Percentiles rank a stretch among this genome's conserved stretches.
Conservation (phyloP, 202 grass and related monocot species). For the Alloteropsis angusta region DNA sequence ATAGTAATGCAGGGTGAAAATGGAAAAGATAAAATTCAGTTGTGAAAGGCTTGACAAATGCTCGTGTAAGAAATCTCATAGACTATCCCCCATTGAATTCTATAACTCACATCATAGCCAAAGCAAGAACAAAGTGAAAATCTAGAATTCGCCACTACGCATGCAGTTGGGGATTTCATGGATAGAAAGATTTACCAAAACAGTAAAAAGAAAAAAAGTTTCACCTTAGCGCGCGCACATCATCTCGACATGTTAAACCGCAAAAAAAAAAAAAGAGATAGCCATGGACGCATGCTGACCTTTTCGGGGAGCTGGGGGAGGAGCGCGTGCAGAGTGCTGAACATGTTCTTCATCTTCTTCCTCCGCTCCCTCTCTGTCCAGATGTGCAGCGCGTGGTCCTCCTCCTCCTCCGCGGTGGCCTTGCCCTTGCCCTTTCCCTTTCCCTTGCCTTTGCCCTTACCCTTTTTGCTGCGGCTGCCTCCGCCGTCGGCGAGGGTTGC, state of each 20-base stretch:
- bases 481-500: no score
- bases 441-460: neutral
- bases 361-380: slow-evolving; percentile 42
- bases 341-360: slow-evolving; percentile 66
- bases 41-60: neutral
- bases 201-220: neutral
- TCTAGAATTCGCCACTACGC: neutral
- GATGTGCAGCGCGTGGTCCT: slow-evolving; percentile 20
- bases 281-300: neutral
- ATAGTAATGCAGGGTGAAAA: neutral
- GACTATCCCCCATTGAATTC: neutral
- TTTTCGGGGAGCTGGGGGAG: slow-evolving; percentile 43
- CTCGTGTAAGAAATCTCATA: neutral
- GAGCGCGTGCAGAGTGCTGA: slow-evolving; percentile 36
- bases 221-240: no score
- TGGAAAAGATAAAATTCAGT: neutral
- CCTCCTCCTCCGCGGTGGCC: neutral
- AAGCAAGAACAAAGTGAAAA: neutral
- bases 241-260: neutral
- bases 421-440: neutral
- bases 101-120: neutral
- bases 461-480: neutral
- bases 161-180: neutral
- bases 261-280: neutral
- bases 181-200: neutral